These are phyloP conservation scores for Rhododendron vialii DNA, from an alignment of 148 eudicot species.

Conservation along the genomic window DNA sequence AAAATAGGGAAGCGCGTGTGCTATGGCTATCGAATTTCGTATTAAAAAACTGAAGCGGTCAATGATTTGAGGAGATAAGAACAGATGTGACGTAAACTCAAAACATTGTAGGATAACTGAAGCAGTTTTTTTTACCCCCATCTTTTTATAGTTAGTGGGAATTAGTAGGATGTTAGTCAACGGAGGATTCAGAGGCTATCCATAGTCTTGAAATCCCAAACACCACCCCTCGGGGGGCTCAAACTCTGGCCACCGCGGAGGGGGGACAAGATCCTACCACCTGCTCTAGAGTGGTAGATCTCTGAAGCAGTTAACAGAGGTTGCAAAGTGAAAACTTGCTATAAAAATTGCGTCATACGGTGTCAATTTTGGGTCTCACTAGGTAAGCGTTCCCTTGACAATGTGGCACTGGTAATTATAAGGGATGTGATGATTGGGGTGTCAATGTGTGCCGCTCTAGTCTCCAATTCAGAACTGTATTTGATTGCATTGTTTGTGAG, in stretches of 20 bases:
- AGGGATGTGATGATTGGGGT: not conserved
- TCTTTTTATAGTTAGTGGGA: too few species aligned
- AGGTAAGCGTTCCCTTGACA: not conserved
- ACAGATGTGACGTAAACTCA: not conserved
- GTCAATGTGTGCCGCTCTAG: not conserved
- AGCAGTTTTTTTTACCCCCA: not conserved
- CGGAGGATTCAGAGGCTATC: too few species aligned
- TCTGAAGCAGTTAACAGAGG: not conserved
- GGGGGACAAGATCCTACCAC: too few species aligned
- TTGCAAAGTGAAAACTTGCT: not conserved
- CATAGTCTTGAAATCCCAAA: too few species aligned
- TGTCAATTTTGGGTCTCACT: not conserved
- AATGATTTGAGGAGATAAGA: not conserved
- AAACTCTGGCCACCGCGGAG: too few species aligned
- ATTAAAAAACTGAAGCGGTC: not conserved
- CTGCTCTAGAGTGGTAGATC: too few species aligned
- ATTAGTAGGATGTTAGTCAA: too few species aligned
- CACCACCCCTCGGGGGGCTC: too few species aligned
- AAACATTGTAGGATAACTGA: not conserved
- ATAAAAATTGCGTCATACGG: not conserved
- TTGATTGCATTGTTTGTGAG: not conserved
- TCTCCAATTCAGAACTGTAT: not conserved
- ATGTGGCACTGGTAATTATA: not conserved
- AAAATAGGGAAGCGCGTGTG: not conserved
- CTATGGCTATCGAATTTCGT: not conserved